Evolutionary conservation across 805 yeast genomes (phyloP).

Genomic region (Myxozyma neglecta): DNA sequence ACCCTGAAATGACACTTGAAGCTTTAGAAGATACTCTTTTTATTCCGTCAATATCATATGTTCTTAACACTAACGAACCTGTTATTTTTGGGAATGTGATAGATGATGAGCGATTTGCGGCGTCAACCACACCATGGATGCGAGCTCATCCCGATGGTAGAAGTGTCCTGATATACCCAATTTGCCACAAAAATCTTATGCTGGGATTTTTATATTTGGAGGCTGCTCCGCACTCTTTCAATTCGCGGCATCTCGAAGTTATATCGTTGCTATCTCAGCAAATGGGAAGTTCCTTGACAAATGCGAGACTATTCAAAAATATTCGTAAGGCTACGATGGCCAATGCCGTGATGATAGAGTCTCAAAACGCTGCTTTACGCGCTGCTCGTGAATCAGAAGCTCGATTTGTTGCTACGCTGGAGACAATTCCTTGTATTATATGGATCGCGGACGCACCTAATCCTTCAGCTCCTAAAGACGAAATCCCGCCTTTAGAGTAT

Average conservation of each 20-base stretch:
- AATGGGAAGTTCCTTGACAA: slow-evolving; percentile 34
- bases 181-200: slow-evolving; percentile 25
- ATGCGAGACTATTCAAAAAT: slow-evolving; percentile 31
- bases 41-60: slow-evolving; percentile 19
- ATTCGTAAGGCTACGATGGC: slow-evolving; percentile 33
- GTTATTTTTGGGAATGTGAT: slow-evolving; percentile 19
- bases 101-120: slow-evolving; percentile 25
- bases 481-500: slow-evolving; percentile 20
- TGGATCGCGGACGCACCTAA: slow-evolving; percentile 29
- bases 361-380: slow-evolving; percentile 27
- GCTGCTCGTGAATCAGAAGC: slow-evolving; percentile 33
- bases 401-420: slow-evolving; percentile 31
- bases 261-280: slow-evolving; percentile 31
- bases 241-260: slow-evolving; percentile 31
- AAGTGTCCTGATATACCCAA: slow-evolving; percentile 30
- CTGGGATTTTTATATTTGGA: slow-evolving; percentile 32
- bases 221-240: slow-evolving; percentile 32
- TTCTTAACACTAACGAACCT: slow-evolving; percentile 24
- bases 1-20: slow-evolving; percentile 13
- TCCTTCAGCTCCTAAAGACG: neutral
- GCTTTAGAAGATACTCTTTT: slow-evolving; percentile 8
- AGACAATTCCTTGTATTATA: slow-evolving; percentile 34
- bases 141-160: slow-evolving; percentile 24
- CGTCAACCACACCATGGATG: slow-evolving; percentile 21
- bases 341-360: slow-evolving; percentile 32